Conservation (phyloP, 1,284 basidiomycete species). For the Puccinia horiana region DNA sequence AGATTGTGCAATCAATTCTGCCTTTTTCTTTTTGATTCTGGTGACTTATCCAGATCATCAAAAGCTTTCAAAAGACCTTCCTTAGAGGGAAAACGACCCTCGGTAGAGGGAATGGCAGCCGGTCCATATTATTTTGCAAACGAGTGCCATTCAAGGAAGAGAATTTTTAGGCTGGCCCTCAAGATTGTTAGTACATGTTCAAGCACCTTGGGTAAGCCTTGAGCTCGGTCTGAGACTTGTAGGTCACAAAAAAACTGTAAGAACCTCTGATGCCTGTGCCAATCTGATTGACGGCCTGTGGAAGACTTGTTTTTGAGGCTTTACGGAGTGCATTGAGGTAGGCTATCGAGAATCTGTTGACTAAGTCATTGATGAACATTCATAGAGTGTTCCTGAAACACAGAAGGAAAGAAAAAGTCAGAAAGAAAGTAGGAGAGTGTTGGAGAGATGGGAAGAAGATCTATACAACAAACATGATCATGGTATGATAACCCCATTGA, state of each 20-base stretch:
- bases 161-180: conserved; percentile 85
- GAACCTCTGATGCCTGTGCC: conserved; percentile 76
- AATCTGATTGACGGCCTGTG: conserved; percentile 77
- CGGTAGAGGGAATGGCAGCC: conserved; percentile 79
- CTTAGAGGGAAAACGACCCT: too few species aligned
- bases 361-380: conserved; percentile 85
- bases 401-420: too few species aligned
- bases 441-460: too few species aligned
- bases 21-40: conserved; percentile 78
- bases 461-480: too few species aligned
- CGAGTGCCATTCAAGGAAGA: conserved; percentile 83
- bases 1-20: conserved; percentile 51
- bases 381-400: too few species aligned
- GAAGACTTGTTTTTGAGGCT: conserved; percentile 81
- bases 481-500: too few species aligned
- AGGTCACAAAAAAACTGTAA: conserved; percentile 76
- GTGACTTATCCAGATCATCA: conserved; percentile 83
- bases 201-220: conserved; percentile 79
- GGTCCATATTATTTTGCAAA: conserved; percentile 97
- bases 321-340: conserved; percentile 87
- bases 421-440: too few species aligned
- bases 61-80: conserved; percentile 83
- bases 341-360: conserved; percentile 84
- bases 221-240: conserved; percentile 78
- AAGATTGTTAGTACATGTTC: conserved; percentile 81